Evolutionary conservation across 805 yeast species (phyloP), one percentile per base, ranked within the genome.

Genomic region (Candida ascalaphidarum): DNA sequence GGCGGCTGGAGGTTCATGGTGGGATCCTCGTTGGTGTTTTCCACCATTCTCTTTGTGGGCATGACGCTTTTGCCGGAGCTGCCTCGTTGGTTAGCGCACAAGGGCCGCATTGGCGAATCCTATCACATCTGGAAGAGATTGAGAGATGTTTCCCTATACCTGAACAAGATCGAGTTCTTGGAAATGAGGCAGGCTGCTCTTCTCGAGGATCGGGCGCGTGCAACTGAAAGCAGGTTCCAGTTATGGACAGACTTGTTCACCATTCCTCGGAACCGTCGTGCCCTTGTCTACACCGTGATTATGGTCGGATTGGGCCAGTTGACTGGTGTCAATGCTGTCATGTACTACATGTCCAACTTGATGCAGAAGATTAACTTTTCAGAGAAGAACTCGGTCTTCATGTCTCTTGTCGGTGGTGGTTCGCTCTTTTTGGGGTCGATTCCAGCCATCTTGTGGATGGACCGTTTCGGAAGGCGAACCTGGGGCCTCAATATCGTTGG

Each of bases 391-490:
- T 55, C 77, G 14, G 79, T 75, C 7, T 71, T 74, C 42, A 74
- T 76, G 81, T 74, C 81, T 7, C 62, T 74, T 44, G 82, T 76
- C 14, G 81, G 81, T 29, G 82, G 82, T 42, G 81, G 77, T 21
- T 59, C 81, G 2, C 52, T 75, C 24, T 48, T 76, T 37, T 25
- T 77, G 8, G 83, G 82, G 43, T 70, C 81, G 7, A 74, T 77
- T 40, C 82, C 82, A 14, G 81, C 81, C 10, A 66, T 75, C 30
- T 39, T 71, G 32, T 73, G 50, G 50, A 71, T 64, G 78, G 81
- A 68, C 41, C 54, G 57, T 22, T 70, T 66, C 39, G 78, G 78
- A 18, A 60, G 78, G 50, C 59, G 77, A 44, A 55, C 62, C 27
- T 75, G 82, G 81, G 78, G 77, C 33, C 43, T 53, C 52, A 73